Base-by-base conservation (phyloP, 495 filamentous ascomycete species). In the Neurospora africana region DNA sequence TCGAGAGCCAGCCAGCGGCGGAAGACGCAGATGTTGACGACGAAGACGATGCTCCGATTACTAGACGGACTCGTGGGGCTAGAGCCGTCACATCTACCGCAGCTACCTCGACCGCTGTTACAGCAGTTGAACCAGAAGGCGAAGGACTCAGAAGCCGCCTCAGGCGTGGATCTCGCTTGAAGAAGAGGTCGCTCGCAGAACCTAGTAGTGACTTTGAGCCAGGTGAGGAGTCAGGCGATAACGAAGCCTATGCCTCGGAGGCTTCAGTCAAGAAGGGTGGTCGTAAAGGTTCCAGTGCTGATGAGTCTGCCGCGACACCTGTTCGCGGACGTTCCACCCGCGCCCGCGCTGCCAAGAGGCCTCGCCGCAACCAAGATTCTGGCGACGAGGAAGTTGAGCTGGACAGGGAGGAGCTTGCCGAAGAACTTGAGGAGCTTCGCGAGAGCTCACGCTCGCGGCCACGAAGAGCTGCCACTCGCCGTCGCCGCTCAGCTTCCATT, bases 141-240 rank as follows among this genome's bases (percentile, higher is more conserved):
- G 79, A 80, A 35, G 77, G 75, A 76, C 35, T 73, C 70, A 41
- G 47, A 75, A 74, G 86, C 69, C 82, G 85, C 23, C 78, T 87
- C 2, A 85, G 81, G 30, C 85, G 87, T 44, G 84, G 85, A 71
- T 81, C 80, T 53, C 72, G 75, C 9, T 74, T 78, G 69, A 79
- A 81, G 30, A 85, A 91, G 77, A 87, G 86, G 69, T 87, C 85
- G 35, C 73, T 79, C 7, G 79, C 85, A 47, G 89, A 94, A 72
- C 91, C 91, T 19, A 93, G 91, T 75, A 95, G 92, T 78, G 94
- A 97, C 74, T 97, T 97, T 76, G 93, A 97, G 76, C 93, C 93
- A 9, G 87, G 86, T 9, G 88, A 89, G 68, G 90, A 90, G 39
- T 86, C 83, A 0, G 87, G 82, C 47, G 88, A 87, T 5, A 87